Evolutionary conservation across 805 yeast species (phyloP).

Genomic region (Saccharomycopsis selenospora): DNA sequence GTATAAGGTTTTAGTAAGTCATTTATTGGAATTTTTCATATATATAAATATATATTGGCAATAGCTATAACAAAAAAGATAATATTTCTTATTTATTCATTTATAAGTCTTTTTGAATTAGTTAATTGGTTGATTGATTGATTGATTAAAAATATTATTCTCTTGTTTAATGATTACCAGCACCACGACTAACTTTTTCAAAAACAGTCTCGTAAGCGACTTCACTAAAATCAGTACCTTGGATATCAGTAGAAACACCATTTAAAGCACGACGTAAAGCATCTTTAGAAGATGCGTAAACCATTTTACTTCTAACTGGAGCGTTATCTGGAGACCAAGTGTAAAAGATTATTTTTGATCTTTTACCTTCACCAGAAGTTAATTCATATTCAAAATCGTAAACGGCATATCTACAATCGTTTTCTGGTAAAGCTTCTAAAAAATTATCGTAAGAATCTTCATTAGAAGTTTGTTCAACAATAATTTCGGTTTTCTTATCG

Average conservation of each 20-base stretch:
- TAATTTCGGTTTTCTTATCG: conserved; percentile 81
- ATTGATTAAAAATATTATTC: not conserved
- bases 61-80: too few relatives aligned
- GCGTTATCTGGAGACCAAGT: conserved; percentile 99
- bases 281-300: conserved; percentile 96
- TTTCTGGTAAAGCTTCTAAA: conserved; percentile 84
- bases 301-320: conserved; percentile 91
- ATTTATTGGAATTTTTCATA: too few relatives aligned
- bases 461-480: conserved; percentile 78
- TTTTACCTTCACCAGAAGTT: conserved; percentile 87
- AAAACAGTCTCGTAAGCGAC: conserved; percentile 90
- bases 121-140: too few relatives aligned
- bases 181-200: conserved; percentile 81
- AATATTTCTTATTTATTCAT: too few relatives aligned
- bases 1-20: too few relatives aligned
- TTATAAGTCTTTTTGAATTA: too few relatives aligned
- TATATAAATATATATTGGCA: too few relatives aligned
- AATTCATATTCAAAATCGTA: conserved; percentile 95
- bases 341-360: conserved; percentile 62
- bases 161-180: conserved; percentile 45
- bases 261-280: conserved; percentile 95
- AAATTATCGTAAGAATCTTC: conserved; percentile 76
- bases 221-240: conserved; percentile 97
- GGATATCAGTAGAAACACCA: conserved; percentile 90
- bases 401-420: conserved; percentile 93